Percentiles rank a stretch among this genome's conserved stretches.
phyloP scores from a whole-genome alignment of 148 eudicot species.

The Rhododendron simsii region DNA sequence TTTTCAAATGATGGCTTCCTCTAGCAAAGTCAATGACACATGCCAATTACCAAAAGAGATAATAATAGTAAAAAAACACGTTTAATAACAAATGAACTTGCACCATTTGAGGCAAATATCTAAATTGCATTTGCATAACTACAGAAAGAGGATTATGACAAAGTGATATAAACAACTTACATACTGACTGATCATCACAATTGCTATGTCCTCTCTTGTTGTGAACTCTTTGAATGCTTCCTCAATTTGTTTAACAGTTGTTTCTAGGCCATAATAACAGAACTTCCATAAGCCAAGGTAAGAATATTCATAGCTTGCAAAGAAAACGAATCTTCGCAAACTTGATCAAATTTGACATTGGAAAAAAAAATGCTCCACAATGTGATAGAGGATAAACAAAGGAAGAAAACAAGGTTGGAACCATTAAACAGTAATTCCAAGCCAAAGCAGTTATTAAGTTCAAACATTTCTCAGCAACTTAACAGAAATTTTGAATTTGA shows the following conservation, averaged over 20 bases:
- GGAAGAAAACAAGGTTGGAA: neutral
- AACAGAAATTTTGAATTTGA: neutral
- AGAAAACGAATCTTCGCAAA: neutral
- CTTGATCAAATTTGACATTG: neutral
- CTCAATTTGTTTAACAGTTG: conserved; percentile 65
- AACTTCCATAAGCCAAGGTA: conserved; percentile 7
- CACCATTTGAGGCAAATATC: neutral
- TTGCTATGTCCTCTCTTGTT: conserved; percentile 65
- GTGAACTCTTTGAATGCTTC: conserved; percentile 75
- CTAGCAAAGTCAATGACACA: neutral
- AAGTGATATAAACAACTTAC: conserved; percentile 26
- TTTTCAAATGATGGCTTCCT: neutral
- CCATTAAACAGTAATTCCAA: neutral
- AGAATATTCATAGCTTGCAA: neutral
- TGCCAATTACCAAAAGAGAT: neutral
- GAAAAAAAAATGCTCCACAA: neutral
- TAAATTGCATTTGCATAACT: neutral
- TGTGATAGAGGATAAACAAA: neutral
- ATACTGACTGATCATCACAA: conserved; percentile 69
- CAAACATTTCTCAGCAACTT: neutral
- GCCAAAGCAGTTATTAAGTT: neutral
- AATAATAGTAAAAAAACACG: neutral
- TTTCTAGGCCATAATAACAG: conserved; percentile 33
- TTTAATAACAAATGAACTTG: neutral
- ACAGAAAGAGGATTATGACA: neutral